A percentile compares a stretch with the other conserved stretches of the same genome.
Evolutionary conservation across 768 basidiomycete genomes (phyloP).

Genomic region (Ephemerocybe angulata): DNA sequence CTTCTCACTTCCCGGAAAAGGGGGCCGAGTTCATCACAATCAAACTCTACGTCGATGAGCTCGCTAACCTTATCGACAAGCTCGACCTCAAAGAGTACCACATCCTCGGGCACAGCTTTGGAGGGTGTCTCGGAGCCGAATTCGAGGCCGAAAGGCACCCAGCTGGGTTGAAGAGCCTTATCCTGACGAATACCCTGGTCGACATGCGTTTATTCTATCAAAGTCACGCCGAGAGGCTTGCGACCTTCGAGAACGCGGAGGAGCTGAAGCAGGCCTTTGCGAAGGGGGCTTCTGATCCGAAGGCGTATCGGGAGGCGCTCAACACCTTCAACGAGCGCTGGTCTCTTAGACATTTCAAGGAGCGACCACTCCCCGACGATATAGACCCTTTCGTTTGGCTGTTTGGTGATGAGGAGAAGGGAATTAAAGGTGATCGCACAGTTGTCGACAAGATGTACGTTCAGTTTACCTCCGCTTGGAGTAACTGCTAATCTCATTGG

Average conservation of each 20-base stretch:
- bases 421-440: conserved; percentile 22
- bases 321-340: conserved; percentile 16
- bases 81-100: conserved; percentile 41
- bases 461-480: conserved; percentile 23
- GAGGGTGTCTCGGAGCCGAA: conserved; percentile 46
- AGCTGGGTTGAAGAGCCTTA: conserved; percentile 34
- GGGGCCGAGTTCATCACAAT: conserved; percentile 46
- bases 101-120: conserved; percentile 57
- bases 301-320: conserved; percentile 16
- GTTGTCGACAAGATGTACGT: conserved; percentile 26
- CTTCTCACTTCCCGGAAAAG: conserved; percentile 46
- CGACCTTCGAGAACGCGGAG: conserved; percentile 13
- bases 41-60: conserved; percentile 52
- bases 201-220: conserved; percentile 23
- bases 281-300: conserved; percentile 16
- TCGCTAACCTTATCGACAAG: conserved; percentile 43
- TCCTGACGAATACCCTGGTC: conserved; percentile 31
- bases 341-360: conserved; percentile 20
- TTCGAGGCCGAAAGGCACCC: conserved; percentile 38
- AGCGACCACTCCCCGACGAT: conserved; percentile 22
- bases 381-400: conserved; percentile 19
- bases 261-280: conserved; percentile 16
- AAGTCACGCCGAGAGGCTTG: conserved; percentile 18
- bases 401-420: conserved; percentile 14
- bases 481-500: not conserved